Evolutionary conservation across 495 filamentous ascomycete species (phyloP).

Genomic region (Xylaria cubensis): DNA sequence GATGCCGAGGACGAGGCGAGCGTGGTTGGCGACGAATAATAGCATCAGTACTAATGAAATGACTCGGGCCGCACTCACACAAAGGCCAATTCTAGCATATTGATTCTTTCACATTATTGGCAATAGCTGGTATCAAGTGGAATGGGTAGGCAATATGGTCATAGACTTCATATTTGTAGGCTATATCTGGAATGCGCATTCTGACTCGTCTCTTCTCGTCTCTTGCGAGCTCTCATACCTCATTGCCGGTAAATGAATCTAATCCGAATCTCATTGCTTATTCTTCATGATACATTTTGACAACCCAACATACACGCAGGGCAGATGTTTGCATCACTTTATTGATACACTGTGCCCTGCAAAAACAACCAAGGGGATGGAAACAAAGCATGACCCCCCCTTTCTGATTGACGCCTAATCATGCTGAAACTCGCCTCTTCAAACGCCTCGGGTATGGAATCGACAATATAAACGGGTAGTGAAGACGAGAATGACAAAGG

Average conservation of each 20-base stretch:
- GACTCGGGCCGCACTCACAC: not conserved
- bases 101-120: not conserved
- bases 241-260: conserved; percentile 12
- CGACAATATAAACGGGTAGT: conserved; percentile 24
- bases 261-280: not conserved
- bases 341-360: conserved; percentile 12
- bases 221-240: conserved; percentile 21
- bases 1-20: not conserved
- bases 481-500: conserved; percentile 12
- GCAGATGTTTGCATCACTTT: conserved; percentile 1
- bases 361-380: conserved; percentile 25
- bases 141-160: not conserved
- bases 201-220: not conserved
- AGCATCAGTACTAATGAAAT: not conserved
- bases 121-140: not conserved
- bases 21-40: not conserved
- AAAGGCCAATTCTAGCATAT: not conserved
- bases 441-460: conserved; percentile 30
- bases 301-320: conserved; percentile 16
- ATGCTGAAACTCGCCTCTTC: conserved; percentile 36
- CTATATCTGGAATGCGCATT: conserved; percentile 9
- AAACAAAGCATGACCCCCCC: conserved; percentile 33
- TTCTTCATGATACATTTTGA: conserved; percentile 17
- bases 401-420: conserved; percentile 42
- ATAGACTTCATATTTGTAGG: conserved; percentile 14